These are phyloP conservation scores for Chlorella sp. DNA, from an alignment of 139 green algal genomes.

Conservation along the genomic window DNA sequence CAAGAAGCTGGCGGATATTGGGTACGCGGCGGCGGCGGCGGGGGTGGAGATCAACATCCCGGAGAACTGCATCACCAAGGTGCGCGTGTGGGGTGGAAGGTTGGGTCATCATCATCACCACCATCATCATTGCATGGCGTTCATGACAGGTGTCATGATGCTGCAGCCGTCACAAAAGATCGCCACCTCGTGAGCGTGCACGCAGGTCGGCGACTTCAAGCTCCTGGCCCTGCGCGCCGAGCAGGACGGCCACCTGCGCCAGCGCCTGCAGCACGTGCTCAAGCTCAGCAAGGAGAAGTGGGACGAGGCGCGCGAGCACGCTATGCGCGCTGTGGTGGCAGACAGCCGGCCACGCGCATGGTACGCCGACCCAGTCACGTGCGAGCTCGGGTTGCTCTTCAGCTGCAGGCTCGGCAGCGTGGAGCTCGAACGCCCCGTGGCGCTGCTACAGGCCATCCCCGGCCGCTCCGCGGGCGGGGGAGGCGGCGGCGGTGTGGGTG, in stretches of 20 bases:
- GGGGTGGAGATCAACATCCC: constrained; percentile 61
- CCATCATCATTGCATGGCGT: too few species aligned
- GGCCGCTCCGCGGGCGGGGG: background rate
- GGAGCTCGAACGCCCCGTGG: constrained; percentile 74
- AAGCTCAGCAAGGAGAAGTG: constrained; percentile 91
- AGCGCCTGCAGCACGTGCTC: constrained; percentile 79
- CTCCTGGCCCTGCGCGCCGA: constrained; percentile 72
- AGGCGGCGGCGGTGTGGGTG: background rate
- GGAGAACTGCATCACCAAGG: constrained; percentile 47
- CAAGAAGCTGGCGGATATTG: constrained; percentile 80
- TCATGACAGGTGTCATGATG: too few species aligned
- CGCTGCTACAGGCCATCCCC: background rate
- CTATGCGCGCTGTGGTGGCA: constrained; percentile 71
- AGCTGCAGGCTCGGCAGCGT: constrained; percentile 63
- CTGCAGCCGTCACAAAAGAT: too few species aligned
- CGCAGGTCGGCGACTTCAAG: constrained; percentile 78
- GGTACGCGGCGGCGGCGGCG: constrained; percentile 39
- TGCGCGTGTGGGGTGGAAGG: background rate
- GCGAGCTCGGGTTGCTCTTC: constrained; percentile 79
- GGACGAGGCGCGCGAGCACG: constrained; percentile 82
- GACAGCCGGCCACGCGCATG: constrained; percentile 79
- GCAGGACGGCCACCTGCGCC: constrained; percentile 67
- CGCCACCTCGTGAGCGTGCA: too few species aligned
- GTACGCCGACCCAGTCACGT: constrained; percentile 54
- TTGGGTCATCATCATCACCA: background rate